phyloP scores from a whole-genome alignment of 176 grass and related monocot species.

The Bonia amplexicaulis region DNA sequence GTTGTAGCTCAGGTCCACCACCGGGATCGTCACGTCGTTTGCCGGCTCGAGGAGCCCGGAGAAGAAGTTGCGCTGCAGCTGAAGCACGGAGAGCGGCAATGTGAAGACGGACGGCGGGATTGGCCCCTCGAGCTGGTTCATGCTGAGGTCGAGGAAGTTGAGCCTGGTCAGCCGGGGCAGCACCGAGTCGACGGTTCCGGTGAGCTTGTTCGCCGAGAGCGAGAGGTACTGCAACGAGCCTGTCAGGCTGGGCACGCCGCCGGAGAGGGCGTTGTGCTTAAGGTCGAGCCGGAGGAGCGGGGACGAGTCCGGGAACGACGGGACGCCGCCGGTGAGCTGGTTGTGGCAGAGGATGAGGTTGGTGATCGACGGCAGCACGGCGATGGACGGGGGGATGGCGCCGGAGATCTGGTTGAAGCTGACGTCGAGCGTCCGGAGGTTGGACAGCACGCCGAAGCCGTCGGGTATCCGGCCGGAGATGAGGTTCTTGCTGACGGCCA shows the following conservation, averaged over 20 bases:
- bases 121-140: slow-evolving; percentile 71
- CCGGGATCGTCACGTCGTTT: slow-evolving; percentile 55
- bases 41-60: slow-evolving; percentile 46
- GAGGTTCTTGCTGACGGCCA: slow-evolving; percentile 95
- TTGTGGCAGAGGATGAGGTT: slow-evolving; percentile 91
- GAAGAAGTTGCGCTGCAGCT: slow-evolving; percentile 92
- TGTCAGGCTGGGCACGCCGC: slow-evolving; percentile 53
- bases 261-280: slow-evolving; percentile 66
- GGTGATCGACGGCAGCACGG: slow-evolving; percentile 47
- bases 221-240: slow-evolving; percentile 68
- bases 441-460: slow-evolving; percentile 50
- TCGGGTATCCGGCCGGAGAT: slow-evolving; percentile 59
- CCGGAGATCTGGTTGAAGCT: slow-evolving; percentile 92
- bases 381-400: slow-evolving; percentile 49
- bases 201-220: slow-evolving; percentile 54
- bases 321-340: slow-evolving; percentile 58
- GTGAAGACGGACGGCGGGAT: slow-evolving; percentile 66
- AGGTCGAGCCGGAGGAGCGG: slow-evolving; percentile 76
- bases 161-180: slow-evolving; percentile 51
- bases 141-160: slow-evolving; percentile 77
- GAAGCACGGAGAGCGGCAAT: slow-evolving; percentile 62
- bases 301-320: slow-evolving; percentile 54
- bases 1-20: slow-evolving; percentile 90
- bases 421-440: slow-evolving; percentile 82
- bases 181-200: slow-evolving; percentile 45